Percentiles rank a stretch among this genome's conserved stretches.
phyloP scores from a whole-genome alignment of 148 eudicot species.

The Rhododendron simsii region DNA sequence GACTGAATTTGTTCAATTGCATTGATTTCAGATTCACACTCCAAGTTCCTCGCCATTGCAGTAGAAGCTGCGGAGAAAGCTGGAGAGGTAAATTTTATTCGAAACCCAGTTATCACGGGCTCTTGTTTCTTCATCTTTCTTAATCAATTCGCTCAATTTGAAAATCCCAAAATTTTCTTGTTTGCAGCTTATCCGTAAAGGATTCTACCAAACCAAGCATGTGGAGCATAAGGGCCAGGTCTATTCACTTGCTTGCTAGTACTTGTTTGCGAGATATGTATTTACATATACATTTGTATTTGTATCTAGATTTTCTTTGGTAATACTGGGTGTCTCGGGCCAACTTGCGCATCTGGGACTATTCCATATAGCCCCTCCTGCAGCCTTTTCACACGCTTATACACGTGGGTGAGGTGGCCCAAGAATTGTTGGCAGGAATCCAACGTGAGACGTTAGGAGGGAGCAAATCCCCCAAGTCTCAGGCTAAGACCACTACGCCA shows the following conservation, averaged over 20 bases:
- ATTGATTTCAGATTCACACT: constrained; percentile 22
- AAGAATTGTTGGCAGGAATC: too few relatives aligned
- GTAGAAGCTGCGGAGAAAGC: constrained; percentile 43
- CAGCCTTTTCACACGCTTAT: too few relatives aligned
- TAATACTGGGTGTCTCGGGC: too few relatives aligned
- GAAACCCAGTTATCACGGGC: neutral
- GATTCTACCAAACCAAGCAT: constrained; percentile 12
- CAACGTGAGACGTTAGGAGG: too few relatives aligned
- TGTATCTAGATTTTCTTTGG: neutral
- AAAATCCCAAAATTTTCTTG: neutral
- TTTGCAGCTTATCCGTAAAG: constrained; percentile 7
- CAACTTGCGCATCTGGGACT: too few relatives aligned
- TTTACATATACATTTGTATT: too few relatives aligned
- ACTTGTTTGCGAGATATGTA: too few relatives aligned
- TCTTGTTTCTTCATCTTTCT: neutral
- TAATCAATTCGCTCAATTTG: neutral
- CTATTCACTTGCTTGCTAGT: neutral
- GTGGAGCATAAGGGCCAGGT: constrained; percentile 14
- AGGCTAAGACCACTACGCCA: too few relatives aligned
- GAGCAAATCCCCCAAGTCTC: too few relatives aligned
- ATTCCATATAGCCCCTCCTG: too few relatives aligned
- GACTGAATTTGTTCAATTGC: neutral
- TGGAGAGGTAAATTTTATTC: constrained; percentile 32
- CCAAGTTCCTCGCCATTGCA: constrained; percentile 30
- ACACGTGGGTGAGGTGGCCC: too few relatives aligned